Conservation (phyloP, 352 stramenopile species). For the Aphanomyces stellatus region DNA sequence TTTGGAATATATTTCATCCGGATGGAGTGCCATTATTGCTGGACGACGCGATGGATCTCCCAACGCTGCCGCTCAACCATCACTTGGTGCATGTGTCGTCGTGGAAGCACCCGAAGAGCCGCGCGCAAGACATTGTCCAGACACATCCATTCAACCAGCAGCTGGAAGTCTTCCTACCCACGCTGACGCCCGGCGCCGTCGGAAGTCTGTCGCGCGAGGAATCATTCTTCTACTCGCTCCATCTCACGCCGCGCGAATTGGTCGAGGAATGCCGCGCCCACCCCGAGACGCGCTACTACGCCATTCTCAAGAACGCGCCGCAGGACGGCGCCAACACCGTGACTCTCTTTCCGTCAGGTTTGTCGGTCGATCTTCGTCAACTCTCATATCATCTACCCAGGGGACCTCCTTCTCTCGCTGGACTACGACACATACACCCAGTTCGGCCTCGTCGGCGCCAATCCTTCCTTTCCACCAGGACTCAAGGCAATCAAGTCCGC, state of each 20-base stretch:
- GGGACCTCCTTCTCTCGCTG: conserved; percentile 61
- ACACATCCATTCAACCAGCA: conserved; percentile 58
- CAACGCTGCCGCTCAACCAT: conserved; percentile 6
- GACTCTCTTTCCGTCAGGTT: conserved; percentile 29
- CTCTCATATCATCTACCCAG: conserved; percentile 27
- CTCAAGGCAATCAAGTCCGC: conserved; percentile 8
- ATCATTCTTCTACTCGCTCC: conserved; percentile 75
- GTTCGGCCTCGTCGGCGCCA: conserved; percentile 56
- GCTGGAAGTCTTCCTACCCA: conserved; percentile 53
- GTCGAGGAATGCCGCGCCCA: conserved; percentile 9
- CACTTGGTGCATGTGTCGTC: conserved; percentile 5
- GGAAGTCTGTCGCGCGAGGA: conserved; percentile 1
- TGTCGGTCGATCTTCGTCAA: background rate
- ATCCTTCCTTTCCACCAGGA: conserved; percentile 28
- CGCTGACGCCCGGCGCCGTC: background rate
- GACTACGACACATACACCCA: conserved; percentile 56
- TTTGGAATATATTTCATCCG: background rate
- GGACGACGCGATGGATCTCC: background rate
- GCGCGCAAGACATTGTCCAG: conserved; percentile 25
- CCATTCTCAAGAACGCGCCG: conserved; percentile 69
- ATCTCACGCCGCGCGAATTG: conserved; percentile 39
- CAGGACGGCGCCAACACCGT: conserved; percentile 52
- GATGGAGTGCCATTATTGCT: background rate
- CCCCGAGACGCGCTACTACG: conserved; percentile 38
- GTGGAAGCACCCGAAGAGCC: conserved; percentile 2